phyloP scores from a whole-genome alignment of 345 rosid species.

The Eucalyptus cladocalyx region DNA sequence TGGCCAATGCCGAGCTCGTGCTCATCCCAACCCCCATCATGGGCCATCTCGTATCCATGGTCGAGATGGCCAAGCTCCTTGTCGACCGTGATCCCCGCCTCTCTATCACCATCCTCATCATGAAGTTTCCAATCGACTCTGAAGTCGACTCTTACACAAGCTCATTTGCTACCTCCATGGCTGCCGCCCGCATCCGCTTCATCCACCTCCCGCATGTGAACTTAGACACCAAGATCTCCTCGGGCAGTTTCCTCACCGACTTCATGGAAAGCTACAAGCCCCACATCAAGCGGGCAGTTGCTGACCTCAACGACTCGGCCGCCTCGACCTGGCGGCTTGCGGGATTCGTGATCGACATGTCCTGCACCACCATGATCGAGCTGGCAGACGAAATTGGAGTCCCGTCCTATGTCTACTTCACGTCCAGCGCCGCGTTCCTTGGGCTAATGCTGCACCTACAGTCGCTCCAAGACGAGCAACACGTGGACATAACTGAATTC shows the following conservation, averaged over 20 bases:
- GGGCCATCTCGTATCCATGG: conserved; percentile 32
- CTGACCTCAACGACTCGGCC: neutral
- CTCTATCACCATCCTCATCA: conserved; percentile 30
- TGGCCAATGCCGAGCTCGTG: neutral
- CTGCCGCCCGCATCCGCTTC: neutral
- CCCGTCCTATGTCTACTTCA: conserved; percentile 34
- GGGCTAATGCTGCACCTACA: conserved; percentile 2
- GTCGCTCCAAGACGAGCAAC: conserved; percentile 3
- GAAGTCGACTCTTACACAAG: neutral
- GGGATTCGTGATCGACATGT: conserved; percentile 39
- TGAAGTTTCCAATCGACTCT: neutral
- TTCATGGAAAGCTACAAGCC: neutral
- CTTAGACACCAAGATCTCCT: neutral
- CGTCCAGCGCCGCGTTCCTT: conserved; percentile 27
- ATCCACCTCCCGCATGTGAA: neutral
- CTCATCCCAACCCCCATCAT: neutral
- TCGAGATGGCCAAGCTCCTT: conserved; percentile 32
- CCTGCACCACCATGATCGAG: conserved; percentile 32
- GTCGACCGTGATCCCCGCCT: conserved; percentile 20
- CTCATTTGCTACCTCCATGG: neutral
- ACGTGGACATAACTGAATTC: neutral
- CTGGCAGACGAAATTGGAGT: conserved; percentile 25
- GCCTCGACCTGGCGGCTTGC: neutral
- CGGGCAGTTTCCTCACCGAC: neutral
- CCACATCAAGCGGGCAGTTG: neutral